These are phyloP conservation scores for Fusarium lyarnte DNA, from an alignment of 2,329 filamentous ascomycete species.

Conservation along the genomic window DNA sequence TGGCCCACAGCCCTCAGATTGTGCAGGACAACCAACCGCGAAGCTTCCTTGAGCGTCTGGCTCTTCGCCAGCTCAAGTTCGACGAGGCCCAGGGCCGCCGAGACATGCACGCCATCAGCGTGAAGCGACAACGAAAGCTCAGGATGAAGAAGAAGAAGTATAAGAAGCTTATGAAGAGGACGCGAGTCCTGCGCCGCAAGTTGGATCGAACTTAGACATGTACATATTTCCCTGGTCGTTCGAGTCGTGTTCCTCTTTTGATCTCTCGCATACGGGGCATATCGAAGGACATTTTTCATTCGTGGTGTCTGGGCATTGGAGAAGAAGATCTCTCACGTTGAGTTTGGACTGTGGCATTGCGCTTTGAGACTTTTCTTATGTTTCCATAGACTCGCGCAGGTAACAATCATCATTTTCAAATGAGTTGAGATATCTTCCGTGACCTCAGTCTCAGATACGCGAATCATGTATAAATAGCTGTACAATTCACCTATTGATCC, in stretches of 20 bases:
- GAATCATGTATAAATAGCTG: slow-evolving; percentile 42
- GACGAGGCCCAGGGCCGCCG: slow-evolving; percentile 62
- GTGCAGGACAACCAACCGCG: slow-evolving; percentile 59
- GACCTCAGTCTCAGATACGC: slow-evolving; percentile 23
- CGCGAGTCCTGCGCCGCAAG: slow-evolving; percentile 87
- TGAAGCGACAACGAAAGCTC: slow-evolving; percentile 89
- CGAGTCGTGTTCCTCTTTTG: slow-evolving; percentile 36
- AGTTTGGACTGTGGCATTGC: slow-evolving; percentile 43
- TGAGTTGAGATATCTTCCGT: slow-evolving; percentile 29
- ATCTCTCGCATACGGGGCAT: slow-evolving; percentile 34
- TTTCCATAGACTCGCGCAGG: slow-evolving; percentile 49
- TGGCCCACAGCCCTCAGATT: slow-evolving; percentile 68
- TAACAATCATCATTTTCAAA: slow-evolving; percentile 46
- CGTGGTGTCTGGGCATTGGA: slow-evolving; percentile 46
- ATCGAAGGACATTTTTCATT: slow-evolving; percentile 37
- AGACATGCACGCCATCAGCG: slow-evolving; percentile 84
- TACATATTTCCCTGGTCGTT: slow-evolving; percentile 39
- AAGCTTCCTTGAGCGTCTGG: slow-evolving; percentile 77
- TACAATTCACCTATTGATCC: slow-evolving; percentile 33
- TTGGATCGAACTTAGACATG: slow-evolving; percentile 70
- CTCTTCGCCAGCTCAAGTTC: slow-evolving; percentile 68
- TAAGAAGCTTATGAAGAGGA: slow-evolving; percentile 97
- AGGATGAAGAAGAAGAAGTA: slow-evolving; percentile 99
- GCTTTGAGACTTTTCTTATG: slow-evolving; percentile 41
- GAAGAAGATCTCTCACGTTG: slow-evolving; percentile 40